Conservation (phyloP, 768 basidiomycete genomes). For the Pleurotus eryngii region DNA sequence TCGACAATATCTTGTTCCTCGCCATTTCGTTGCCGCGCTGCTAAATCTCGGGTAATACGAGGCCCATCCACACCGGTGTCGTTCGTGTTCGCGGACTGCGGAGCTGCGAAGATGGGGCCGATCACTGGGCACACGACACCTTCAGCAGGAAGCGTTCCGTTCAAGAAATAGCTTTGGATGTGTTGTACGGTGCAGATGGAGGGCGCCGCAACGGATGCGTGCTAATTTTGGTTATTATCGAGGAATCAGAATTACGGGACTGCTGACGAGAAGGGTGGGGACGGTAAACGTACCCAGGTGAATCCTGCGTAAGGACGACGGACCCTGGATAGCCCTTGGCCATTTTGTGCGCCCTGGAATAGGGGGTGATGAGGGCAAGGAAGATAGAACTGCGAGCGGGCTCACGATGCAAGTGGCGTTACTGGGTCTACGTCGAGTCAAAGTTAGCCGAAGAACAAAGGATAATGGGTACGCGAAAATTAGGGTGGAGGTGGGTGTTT, state of each 20-base stretch:
- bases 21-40: too few species aligned
- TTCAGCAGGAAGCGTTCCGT: slow-evolving; percentile 35
- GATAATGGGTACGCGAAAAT: background rate
- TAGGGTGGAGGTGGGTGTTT: too few species aligned
- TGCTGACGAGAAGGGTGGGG: background rate
- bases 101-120: slow-evolving; percentile 20
- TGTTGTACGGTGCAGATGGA: slow-evolving; percentile 22
- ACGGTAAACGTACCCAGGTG: slow-evolving; percentile 30
- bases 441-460: background rate
- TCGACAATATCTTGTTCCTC: background rate
- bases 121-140: slow-evolving; percentile 37
- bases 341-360: slow-evolving; percentile 35
- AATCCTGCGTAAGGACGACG: slow-evolving; percentile 40
- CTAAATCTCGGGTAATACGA: too few species aligned
- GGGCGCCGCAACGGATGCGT: slow-evolving; percentile 16
- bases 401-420: slow-evolving; percentile 12
- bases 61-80: too few species aligned
- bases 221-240: slow-evolving; percentile 8
- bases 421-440: slow-evolving; percentile 12
- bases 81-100: too few species aligned
- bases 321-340: slow-evolving; percentile 33
- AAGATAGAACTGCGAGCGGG: background rate
- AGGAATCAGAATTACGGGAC: too few species aligned
- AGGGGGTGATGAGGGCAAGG: background rate
- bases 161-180: slow-evolving; percentile 36